These are phyloP conservation scores for Hemileccinum rubropunctum DNA, from an alignment of 768 basidiomycete genomes.

Conservation along the genomic window DNA sequence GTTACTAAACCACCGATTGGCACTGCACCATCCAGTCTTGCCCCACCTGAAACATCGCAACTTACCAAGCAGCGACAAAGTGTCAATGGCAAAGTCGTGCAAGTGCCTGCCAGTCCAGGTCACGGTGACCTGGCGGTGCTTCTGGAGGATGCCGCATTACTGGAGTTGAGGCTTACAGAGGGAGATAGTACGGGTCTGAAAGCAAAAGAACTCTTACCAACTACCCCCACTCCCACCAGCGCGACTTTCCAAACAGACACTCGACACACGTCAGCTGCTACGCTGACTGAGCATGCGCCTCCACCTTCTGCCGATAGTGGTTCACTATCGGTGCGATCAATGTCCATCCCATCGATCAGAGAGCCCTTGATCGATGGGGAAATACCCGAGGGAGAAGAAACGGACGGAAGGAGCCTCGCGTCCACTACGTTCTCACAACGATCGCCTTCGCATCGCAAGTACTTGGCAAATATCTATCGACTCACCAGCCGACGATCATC, in stretches of 20 bases:
- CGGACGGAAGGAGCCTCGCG: conserved; percentile 30
- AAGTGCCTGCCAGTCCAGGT: conserved; percentile 46
- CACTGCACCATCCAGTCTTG: conserved; percentile 15
- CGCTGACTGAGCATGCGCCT: conserved; percentile 18
- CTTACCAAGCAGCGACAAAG: conserved; percentile 27
- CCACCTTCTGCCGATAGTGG: conserved; percentile 18
- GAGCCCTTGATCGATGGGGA: conserved; percentile 25
- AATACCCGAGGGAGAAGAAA: conserved; percentile 26
- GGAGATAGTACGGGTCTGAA: conserved; percentile 33
- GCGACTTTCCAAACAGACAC: conserved; percentile 23
- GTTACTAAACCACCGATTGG: conserved; percentile 37
- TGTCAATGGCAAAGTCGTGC: conserved; percentile 18
- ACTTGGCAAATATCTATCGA: conserved; percentile 49
- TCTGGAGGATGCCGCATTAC: conserved; percentile 54
- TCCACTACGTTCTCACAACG: conserved; percentile 49
- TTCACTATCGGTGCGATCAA: conserved; percentile 24
- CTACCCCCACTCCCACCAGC: conserved; percentile 24
- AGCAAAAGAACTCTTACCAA: conserved; percentile 8
- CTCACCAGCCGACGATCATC: conserved; percentile 40
- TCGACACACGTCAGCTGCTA: conserved; percentile 20
- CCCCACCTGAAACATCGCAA: conserved; percentile 28
- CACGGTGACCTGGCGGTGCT: conserved; percentile 52
- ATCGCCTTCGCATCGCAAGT: conserved; percentile 43
- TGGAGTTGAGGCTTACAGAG: conserved; percentile 52
- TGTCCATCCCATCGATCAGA: conserved; percentile 30